Percentiles rank a stretch among this genome's conserved stretches.
These are phyloP conservation scores for Ophiocordyceps sinensis DNA, from an alignment of 2,329 filamentous ascomycete species.

Conservation along the genomic window DNA sequence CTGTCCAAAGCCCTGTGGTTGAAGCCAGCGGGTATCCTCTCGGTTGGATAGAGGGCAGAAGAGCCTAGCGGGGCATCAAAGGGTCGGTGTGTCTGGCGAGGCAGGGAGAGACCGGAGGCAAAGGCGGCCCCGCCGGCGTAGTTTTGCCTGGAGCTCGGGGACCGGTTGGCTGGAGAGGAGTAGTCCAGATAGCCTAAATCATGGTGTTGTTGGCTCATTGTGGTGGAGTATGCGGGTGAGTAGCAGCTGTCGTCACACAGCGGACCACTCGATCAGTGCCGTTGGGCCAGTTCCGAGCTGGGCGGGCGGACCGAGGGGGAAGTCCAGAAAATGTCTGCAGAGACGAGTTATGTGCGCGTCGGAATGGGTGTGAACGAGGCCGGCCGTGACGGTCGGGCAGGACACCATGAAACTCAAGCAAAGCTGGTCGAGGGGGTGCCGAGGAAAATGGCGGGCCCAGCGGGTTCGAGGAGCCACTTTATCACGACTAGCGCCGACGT, in stretches of 20 bases:
- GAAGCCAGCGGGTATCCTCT: constrained; percentile 47
- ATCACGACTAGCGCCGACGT: not conserved
- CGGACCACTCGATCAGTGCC: constrained; percentile 5
- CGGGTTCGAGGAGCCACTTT: too few species aligned
- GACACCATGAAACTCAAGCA: too few species aligned
- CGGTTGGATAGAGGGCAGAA: constrained; percentile 54
- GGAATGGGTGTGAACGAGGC: not conserved
- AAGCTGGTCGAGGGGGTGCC: too few species aligned
- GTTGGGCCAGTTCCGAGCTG: constrained; percentile 1
- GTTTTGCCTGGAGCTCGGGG: constrained; percentile 51
- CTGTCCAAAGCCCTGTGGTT: constrained; percentile 44
- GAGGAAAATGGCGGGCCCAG: not conserved
- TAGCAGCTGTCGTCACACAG: constrained; percentile 10
- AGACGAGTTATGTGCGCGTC: constrained; percentile 1
- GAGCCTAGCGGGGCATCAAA: constrained; percentile 56
- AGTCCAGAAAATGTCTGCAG: constrained; percentile 1
- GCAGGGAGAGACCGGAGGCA: constrained; percentile 29
- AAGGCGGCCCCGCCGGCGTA: constrained; percentile 33
- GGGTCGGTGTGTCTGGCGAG: constrained; percentile 50
- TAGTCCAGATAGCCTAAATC: constrained; percentile 63
- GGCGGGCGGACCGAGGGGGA: not conserved
- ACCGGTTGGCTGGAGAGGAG: constrained; percentile 41
- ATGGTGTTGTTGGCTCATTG: constrained; percentile 34
- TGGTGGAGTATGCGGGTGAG: constrained; percentile 2
- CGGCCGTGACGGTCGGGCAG: too few species aligned